A percentile compares a stretch with the other conserved stretches of the same genome.
Evolutionary conservation across 2,329 filamentous ascomycete genomes (phyloP).

Genomic region (Hypoxylon sp.): DNA sequence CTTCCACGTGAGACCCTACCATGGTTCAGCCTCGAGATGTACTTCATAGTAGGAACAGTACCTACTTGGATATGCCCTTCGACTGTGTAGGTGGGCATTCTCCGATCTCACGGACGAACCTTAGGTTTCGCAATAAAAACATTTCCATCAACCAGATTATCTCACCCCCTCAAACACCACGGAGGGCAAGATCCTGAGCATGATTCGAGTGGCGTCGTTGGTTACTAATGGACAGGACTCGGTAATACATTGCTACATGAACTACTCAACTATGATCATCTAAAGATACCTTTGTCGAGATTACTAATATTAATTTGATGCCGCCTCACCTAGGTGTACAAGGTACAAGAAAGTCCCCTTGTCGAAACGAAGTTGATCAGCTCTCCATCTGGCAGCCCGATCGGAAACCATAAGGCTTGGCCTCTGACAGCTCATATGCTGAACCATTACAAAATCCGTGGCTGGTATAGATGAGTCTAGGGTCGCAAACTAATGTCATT

Average conservation of each 20-base stretch:
- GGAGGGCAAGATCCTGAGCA: background rate
- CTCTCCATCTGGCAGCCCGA: constrained; percentile 22
- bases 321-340: constrained; percentile 37
- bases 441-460: constrained; percentile 21
- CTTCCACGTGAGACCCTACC: constrained; percentile 27
- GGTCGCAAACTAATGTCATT: constrained; percentile 31
- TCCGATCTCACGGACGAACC: constrained; percentile 5
- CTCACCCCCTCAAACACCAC: background rate
- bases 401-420: constrained; percentile 32
- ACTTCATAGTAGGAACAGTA: too few species aligned
- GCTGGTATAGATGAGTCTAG: constrained; percentile 27
- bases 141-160: constrained; percentile 25
- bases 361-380: constrained; percentile 21
- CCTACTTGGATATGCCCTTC: constrained; percentile 2
- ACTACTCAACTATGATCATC: background rate
- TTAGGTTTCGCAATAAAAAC: constrained; percentile 4
- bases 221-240: background rate
- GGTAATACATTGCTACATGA: constrained; percentile 1
- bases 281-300: constrained; percentile 1
- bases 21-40: constrained; percentile 27
- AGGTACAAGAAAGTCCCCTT: constrained; percentile 10
- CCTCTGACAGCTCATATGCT: constrained; percentile 27
- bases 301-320: constrained; percentile 22
- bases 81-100: constrained; percentile 2
- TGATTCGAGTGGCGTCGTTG: background rate